phyloP scores from a whole-genome alignment of 2,329 filamentous ascomycete species.

The Phyllosticta paracitricarpa region DNA sequence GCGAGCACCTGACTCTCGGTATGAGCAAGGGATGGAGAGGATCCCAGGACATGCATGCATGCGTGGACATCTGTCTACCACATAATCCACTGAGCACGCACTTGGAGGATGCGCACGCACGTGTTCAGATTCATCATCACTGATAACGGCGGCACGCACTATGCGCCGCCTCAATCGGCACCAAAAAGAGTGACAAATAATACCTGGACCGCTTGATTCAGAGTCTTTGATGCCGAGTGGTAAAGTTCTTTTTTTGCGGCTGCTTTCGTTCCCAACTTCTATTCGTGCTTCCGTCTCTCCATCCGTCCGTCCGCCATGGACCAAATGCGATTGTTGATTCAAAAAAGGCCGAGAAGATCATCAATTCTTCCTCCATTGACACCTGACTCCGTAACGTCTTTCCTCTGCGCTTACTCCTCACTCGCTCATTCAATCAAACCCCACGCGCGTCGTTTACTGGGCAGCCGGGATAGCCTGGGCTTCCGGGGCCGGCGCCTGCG shows the following conservation, averaged over 20 bases:
- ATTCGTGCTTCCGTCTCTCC: background rate
- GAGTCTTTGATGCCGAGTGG: too few species aligned
- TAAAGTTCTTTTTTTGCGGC: background rate
- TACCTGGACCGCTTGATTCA: too few species aligned
- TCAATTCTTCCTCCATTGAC: conserved; percentile 1
- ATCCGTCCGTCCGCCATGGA: background rate
- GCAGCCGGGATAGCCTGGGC: background rate
- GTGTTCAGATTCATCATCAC: too few species aligned
- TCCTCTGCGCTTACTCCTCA: background rate
- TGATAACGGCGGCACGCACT: too few species aligned
- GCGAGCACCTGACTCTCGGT: too few species aligned
- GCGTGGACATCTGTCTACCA: too few species aligned
- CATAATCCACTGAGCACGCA: too few species aligned
- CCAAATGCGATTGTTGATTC: background rate
- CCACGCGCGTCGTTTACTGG: background rate
- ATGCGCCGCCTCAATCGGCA: too few species aligned
- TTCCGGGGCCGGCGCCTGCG: background rate
- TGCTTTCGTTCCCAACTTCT: background rate
- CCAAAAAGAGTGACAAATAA: too few species aligned
- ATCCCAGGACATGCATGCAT: too few species aligned
- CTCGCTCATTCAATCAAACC: background rate
- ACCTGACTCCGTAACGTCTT: background rate
- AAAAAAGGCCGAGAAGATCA: conserved; percentile 2
- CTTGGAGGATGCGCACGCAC: too few species aligned
- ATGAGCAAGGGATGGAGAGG: too few species aligned